These are phyloP conservation scores for Achlya hypogyna DNA, from an alignment of 352 stramenopile species.

Conservation along the genomic window DNA sequence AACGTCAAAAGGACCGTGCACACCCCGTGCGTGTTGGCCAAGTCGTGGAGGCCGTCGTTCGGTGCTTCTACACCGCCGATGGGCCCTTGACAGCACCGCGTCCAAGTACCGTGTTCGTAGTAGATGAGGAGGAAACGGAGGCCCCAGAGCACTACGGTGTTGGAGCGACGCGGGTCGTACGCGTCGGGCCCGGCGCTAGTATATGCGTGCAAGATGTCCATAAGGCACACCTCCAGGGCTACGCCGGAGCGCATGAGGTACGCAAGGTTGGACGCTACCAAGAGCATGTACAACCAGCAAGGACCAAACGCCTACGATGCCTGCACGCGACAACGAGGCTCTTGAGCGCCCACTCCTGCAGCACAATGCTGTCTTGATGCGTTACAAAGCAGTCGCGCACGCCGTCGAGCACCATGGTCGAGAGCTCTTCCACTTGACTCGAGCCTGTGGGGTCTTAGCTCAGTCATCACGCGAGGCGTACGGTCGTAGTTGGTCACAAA, in stretches of 20 bases:
- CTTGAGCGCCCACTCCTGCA: constrained; percentile 14
- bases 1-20: neutral
- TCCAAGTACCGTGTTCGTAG: neutral
- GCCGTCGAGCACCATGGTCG: constrained; percentile 10
- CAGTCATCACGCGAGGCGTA: neutral
- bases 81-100: neutral
- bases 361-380: neutral
- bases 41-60: neutral
- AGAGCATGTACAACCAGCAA: neutral
- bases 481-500: constrained; percentile 17
- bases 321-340: constrained; percentile 9
- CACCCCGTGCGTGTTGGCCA: neutral
- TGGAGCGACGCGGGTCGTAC: neutral
- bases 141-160: constrained; percentile 3
- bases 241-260: constrained; percentile 7
- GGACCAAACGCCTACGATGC: neutral
- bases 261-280: constrained; percentile 12
- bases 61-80: neutral
- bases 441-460: neutral
- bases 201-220: neutral
- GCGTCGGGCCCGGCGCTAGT: neutral
- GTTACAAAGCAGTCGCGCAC: neutral
- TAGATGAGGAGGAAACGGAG: constrained; percentile 3
- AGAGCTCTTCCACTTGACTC: constrained; percentile 14
- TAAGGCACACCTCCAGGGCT: neutral